A percentile compares a stretch with the other conserved stretches of the same genome.
Conservation (phyloP, 768 basidiomycete genomes). For the Podaxis sp. region DNA sequence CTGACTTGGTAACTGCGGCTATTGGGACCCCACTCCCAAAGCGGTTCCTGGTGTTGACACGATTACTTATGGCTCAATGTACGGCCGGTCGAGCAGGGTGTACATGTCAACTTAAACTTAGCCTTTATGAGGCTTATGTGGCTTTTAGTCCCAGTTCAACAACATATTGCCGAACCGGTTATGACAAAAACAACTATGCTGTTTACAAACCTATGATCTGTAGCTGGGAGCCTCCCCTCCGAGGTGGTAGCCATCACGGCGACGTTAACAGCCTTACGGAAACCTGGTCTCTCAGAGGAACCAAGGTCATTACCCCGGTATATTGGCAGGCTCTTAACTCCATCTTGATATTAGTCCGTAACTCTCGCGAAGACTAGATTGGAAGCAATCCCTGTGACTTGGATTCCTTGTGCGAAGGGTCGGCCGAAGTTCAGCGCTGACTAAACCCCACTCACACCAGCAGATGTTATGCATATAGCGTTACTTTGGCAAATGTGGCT, state of each 20-base stretch:
- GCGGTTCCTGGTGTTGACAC: no score
- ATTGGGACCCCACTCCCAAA: no score
- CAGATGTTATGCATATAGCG: conserved; percentile 15
- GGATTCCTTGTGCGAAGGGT: conserved; percentile 14
- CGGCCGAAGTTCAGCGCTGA: neutral
- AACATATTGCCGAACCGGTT: no score
- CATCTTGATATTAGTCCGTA: neutral
- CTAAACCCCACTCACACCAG: conserved; percentile 13
- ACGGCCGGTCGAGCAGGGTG: no score
- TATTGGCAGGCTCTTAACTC: neutral
- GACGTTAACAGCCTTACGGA: neutral
- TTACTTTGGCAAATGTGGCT: conserved; percentile 14
- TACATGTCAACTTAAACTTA: no score
- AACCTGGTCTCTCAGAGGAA: neutral
- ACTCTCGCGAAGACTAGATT: conserved; percentile 19
- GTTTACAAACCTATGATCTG: neutral
- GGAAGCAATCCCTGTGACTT: conserved; percentile 20
- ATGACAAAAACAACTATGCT: no score
- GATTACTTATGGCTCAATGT: no score
- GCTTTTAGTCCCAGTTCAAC: no score
- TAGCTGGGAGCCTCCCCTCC: neutral
- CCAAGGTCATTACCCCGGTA: neutral
- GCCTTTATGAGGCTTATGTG: no score
- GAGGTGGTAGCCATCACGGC: neutral
- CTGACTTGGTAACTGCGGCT: no score